phyloP scores from a whole-genome alignment of 768 basidiomycete genomes.

The Leccinum broughii region DNA sequence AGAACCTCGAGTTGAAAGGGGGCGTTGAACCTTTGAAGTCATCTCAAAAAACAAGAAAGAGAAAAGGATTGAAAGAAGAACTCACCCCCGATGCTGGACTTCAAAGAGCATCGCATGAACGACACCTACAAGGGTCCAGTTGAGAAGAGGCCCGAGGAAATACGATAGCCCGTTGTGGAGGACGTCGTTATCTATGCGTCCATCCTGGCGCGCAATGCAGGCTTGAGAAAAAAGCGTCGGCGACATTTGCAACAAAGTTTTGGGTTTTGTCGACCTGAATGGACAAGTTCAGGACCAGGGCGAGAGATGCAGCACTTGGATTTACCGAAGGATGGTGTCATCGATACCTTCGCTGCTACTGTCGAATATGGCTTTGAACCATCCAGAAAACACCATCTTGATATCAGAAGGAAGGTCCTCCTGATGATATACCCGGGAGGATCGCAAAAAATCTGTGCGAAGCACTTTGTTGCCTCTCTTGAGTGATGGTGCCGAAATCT shows the following conservation, averaged over 20 bases:
- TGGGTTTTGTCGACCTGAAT: slow-evolving; percentile 69
- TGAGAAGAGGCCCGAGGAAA: slow-evolving; percentile 69
- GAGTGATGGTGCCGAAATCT: slow-evolving; percentile 55
- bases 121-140: slow-evolving; percentile 80
- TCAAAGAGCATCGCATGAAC: slow-evolving; percentile 63
- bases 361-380: slow-evolving; percentile 82
- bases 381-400: slow-evolving; percentile 46
- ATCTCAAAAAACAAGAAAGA: background rate
- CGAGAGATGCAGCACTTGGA: background rate
- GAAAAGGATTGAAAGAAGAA: background rate
- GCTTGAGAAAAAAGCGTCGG: slow-evolving; percentile 68
- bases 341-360: slow-evolving; percentile 79
- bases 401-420: slow-evolving; percentile 48
- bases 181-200: slow-evolving; percentile 65
- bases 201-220: slow-evolving; percentile 44
- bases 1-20: slow-evolving; percentile 62
- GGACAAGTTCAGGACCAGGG: slow-evolving; percentile 1
- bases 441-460: slow-evolving; percentile 52
- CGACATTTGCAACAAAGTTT: slow-evolving; percentile 63
- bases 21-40: slow-evolving; percentile 43
- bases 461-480: slow-evolving; percentile 47
- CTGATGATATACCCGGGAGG: slow-evolving; percentile 42
- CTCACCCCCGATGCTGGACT: slow-evolving; percentile 56
- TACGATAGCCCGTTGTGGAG: slow-evolving; percentile 76
- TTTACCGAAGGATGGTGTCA: slow-evolving; percentile 68